A percentile compares a stretch with the other conserved stretches of the same genome.
phyloP scores from a whole-genome alignment of 164 flowering plant genomes.

The Chimonanthus salicifolius region DNA sequence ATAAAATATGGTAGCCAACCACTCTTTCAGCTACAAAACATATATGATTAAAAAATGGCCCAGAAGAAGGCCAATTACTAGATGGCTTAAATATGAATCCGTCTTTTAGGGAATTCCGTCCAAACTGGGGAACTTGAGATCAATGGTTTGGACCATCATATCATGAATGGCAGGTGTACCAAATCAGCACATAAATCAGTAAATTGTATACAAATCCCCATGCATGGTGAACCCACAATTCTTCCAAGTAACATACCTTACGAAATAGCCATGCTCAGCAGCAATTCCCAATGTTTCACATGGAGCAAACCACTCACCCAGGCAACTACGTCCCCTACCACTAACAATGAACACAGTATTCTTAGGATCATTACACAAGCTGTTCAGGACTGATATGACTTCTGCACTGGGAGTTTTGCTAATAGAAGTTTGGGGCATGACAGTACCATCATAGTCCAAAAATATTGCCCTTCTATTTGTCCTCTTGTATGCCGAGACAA shows the following conservation, averaged over 20 bases:
- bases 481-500: conserved; percentile 11
- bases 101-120: not conserved
- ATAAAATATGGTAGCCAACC: too few species aligned
- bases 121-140: not conserved
- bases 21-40: not conserved
- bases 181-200: not conserved
- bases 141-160: not conserved
- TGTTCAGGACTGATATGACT: conserved; percentile 17
- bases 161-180: not conserved
- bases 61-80: not conserved
- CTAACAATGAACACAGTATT: conserved; percentile 18
- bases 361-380: conserved; percentile 18
- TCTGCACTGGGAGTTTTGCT: conserved; percentile 14
- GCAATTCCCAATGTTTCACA: conserved; percentile 17
- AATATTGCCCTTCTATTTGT: conserved; percentile 20
- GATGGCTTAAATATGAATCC: not conserved
- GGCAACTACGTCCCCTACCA: conserved; percentile 14
- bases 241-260: conserved; percentile 8
- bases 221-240: not conserved
- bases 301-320: conserved; percentile 17
- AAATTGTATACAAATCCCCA: not conserved
- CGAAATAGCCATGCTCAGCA: conserved; percentile 19
- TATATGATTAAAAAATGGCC: too few species aligned
- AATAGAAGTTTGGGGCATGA: conserved; percentile 15
- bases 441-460: conserved; percentile 20